Evolutionary conservation across 805 yeast species (phyloP), one percentile per base, ranked within the genome.

Genomic region (Hanseniaspora valbyensis): DNA sequence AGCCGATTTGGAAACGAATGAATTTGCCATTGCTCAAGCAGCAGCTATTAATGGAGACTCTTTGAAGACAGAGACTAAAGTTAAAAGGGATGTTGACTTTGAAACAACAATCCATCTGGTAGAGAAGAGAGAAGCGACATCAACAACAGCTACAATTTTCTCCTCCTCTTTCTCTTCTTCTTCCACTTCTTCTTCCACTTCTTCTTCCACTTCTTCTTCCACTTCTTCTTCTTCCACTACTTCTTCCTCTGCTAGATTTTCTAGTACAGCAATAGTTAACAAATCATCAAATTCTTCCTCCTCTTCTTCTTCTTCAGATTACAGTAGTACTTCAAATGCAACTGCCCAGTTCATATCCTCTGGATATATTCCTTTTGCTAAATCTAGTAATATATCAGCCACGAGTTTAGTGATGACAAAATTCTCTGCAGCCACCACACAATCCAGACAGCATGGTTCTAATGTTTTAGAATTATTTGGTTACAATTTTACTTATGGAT

Each of bases 21-120:
- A 66, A 21, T 59, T 83, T 26, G 92, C 82, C 0, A 44, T 83
- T 44, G 84, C 78, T 0, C 71, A 71, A 41, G 69, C 80, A 2
- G 67, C 68, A 52, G 52, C 41, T 37, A 32, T 36, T 9, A 26
- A 50, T 10, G 49, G 55, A 22, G 24, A 62, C 13, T 46, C 51
- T 9, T 42, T 55, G 4, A 41, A 42, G 10, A 21, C 36, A 18
- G 22, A 7, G 4, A 39, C 37, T 30, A n/a, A n/a, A n/a, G n/a
- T n/a, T n/a, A n/a, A n/a, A n/a, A n/a, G n/a, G n/a, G n/a, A n/a
- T n/a, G n/a, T n/a, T n/a, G n/a, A n/a, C n/a, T n/a, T n/a, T n/a
- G n/a, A n/a, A n/a, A n/a, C n/a, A n/a, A n/a, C n/a, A n/a, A n/a
- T n/a, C n/a, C n/a, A n/a, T n/a, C n/a, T n/a, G n/a, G n/a, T n/a